These are phyloP conservation scores for Gossypium laxum DNA, from an alignment of 441 rosid genomes.

Conservation along the genomic window DNA sequence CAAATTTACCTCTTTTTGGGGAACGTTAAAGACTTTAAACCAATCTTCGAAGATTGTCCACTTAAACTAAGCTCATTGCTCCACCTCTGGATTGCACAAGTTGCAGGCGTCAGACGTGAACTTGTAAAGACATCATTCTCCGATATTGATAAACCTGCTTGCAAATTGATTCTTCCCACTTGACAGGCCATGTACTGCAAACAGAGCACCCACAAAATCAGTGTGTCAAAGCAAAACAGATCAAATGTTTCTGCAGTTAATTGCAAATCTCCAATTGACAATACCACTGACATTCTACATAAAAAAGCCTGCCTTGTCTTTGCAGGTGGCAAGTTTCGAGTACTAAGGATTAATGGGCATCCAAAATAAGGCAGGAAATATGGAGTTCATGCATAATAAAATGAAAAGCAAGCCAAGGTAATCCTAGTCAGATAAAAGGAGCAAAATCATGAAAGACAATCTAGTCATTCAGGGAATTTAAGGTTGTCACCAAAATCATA, in stretches of 20 bases:
- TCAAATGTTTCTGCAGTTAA: background rate
- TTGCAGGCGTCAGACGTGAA: conserved; percentile 23
- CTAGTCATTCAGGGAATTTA: background rate
- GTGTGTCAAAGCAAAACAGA: background rate
- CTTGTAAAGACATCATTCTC: conserved; percentile 32
- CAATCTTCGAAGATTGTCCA: conserved; percentile 25
- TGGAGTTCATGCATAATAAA: background rate
- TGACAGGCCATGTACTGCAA: conserved; percentile 44
- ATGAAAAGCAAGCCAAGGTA: background rate
- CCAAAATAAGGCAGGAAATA: background rate
- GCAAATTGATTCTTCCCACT: conserved; percentile 29
- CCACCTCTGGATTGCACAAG: conserved; percentile 24
- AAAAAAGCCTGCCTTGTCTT: background rate
- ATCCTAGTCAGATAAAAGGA: background rate
- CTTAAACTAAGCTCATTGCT: conserved; percentile 23
- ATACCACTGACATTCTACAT: background rate
- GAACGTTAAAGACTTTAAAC: conserved; percentile 26
- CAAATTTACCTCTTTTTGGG: conserved; percentile 27
- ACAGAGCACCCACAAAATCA: conserved; percentile 8
- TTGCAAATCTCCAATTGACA: background rate
- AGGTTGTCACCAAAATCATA: background rate
- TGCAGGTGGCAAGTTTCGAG: background rate
- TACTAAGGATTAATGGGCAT: background rate
- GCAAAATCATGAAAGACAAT: background rate
- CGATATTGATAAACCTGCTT: conserved; percentile 22